phyloP scores from a whole-genome alignment of 306 rosid genomes.

The Carpinus viminea region DNA sequence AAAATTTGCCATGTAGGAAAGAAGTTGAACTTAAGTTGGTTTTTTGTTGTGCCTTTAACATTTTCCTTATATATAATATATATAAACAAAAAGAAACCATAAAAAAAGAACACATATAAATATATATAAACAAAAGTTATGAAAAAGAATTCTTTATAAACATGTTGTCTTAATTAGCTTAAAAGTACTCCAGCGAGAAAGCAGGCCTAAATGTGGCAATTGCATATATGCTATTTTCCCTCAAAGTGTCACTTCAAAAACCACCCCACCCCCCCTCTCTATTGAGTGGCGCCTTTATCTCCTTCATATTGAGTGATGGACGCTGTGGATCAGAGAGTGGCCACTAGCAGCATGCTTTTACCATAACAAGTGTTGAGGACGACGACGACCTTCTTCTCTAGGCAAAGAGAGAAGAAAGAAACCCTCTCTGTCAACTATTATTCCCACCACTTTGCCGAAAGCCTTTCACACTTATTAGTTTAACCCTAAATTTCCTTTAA shows the following conservation, averaged over 20 bases:
- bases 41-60: no score
- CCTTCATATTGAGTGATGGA: conserved; percentile 18
- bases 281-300: conserved; percentile 29
- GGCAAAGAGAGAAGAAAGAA: conserved; percentile 23
- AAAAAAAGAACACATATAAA: background rate
- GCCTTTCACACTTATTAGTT: background rate
- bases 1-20: no score
- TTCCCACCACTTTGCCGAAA: conserved; percentile 27
- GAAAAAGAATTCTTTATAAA: conserved; percentile 19
- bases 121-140: background rate
- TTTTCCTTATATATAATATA: conserved; percentile 7
- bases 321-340: conserved; percentile 19
- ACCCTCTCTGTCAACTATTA: conserved; percentile 19
- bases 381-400: conserved; percentile 26
- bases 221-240: conserved; percentile 39
- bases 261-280: background rate
- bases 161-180: conserved; percentile 24
- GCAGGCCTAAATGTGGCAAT: conserved; percentile 43
- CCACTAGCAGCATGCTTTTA: conserved; percentile 41
- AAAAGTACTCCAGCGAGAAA: conserved; percentile 14
- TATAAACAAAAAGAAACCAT: conserved; percentile 16
- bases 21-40: no score
- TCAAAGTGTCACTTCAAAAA: conserved; percentile 43
- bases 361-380: conserved; percentile 27
- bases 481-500: background rate